phyloP scores from a whole-genome alignment of 2,329 filamentous ascomycete species.

The Tetracladium maxilliforme region DNA sequence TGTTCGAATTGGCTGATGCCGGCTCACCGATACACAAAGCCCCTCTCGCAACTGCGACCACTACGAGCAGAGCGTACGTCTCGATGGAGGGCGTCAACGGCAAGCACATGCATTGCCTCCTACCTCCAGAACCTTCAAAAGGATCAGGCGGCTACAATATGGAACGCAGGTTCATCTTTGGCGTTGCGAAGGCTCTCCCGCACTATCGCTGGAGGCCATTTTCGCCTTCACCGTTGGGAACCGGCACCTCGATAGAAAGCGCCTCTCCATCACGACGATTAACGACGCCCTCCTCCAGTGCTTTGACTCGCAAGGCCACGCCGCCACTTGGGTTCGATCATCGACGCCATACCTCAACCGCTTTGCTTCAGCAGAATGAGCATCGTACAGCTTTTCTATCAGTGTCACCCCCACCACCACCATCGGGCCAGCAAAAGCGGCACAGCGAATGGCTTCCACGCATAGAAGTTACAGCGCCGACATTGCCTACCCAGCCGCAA shows the following conservation, averaged over 20 bases:
- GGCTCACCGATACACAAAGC: too few species aligned
- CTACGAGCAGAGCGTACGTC: too few species aligned
- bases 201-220: too few species aligned
- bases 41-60: too few species aligned
- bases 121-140: conserved; percentile 5
- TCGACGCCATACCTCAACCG: neutral
- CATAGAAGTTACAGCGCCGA: conserved; percentile 58
- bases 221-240: too few species aligned
- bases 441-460: conserved; percentile 19
- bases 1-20: conserved; percentile 70
- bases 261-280: too few species aligned
- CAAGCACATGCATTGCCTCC: conserved; percentile 21
- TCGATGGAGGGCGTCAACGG: conserved; percentile 37
- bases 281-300: too few species aligned
- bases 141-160: conserved; percentile 14
- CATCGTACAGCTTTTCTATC: neutral
- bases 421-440: conserved; percentile 10
- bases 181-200: conserved; percentile 1
- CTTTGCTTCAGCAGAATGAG: neutral
- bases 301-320: too few species aligned
- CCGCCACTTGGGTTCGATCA: too few species aligned
- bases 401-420: too few species aligned
- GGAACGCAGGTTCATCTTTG: conserved; percentile 10
- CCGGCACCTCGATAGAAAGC: too few species aligned
- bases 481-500: conserved; percentile 74